Percentiles rank a stretch among this genome's conserved stretches.
Conservation (phyloP, 2,329 filamentous ascomycete genomes). For the Apiospora arundinis region DNA sequence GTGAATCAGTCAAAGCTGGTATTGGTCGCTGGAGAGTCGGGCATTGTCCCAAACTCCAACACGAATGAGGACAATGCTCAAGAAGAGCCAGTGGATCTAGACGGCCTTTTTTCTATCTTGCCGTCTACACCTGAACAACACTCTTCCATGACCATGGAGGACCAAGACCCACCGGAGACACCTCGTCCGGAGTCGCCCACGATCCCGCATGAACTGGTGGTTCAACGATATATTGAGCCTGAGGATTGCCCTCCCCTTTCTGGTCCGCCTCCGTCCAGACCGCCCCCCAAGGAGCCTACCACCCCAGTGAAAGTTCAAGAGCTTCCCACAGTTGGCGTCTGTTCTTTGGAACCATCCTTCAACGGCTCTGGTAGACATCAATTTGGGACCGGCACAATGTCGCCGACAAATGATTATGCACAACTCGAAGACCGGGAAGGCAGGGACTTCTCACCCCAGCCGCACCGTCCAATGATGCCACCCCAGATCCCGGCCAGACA, state of each 20-base stretch:
- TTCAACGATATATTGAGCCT: not conserved
- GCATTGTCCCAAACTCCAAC: not conserved
- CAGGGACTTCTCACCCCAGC: not conserved
- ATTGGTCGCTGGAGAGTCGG: not conserved
- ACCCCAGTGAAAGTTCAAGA: not conserved
- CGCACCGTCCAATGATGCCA: not conserved
- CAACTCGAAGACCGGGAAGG: not conserved
- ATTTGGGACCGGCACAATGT: not conserved
- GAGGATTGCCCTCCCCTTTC: not conserved
- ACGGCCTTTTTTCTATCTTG: not conserved
- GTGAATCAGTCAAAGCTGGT: slow-evolving; percentile 4
- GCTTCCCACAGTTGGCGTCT: not conserved
- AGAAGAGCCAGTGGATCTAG: not conserved
- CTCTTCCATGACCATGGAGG: not conserved
- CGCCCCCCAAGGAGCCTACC: not conserved
- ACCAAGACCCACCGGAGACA: not conserved
- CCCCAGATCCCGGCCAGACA: not conserved
- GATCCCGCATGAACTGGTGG: not conserved
- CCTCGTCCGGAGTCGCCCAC: slow-evolving; percentile 20
- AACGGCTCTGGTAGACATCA: not conserved
- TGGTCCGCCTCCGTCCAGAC: not conserved
- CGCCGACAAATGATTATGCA: not conserved
- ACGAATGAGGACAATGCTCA: not conserved
- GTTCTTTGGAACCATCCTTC: too few relatives aligned
- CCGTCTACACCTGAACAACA: not conserved